Conservation (phyloP, 306 rosid genomes). For the Comarum palustre region DNA sequence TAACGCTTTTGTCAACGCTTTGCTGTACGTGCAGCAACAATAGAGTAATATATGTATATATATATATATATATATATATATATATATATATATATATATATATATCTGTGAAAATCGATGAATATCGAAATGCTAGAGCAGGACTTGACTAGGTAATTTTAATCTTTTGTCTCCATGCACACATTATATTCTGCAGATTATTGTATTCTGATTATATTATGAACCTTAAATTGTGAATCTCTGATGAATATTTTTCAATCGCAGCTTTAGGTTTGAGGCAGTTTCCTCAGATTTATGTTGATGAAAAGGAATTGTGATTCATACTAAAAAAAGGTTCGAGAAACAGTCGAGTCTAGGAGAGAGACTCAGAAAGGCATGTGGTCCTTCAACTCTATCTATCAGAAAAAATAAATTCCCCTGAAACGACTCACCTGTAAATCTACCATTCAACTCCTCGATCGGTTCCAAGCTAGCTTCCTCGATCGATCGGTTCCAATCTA, state of each 20-base stretch:
- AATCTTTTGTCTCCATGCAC: neutral
- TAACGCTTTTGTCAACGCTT: neutral
- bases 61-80: too few species aligned
- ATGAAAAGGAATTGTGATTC: neutral
- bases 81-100: neutral
- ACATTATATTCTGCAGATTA: too few species aligned
- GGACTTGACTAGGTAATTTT: neutral
- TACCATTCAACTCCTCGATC: constrained; percentile 15
- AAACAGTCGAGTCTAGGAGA: neutral
- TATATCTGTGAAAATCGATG: neutral
- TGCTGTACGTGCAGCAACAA: neutral
- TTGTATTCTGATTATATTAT: neutral
- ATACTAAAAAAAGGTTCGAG: neutral
- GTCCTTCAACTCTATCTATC: neutral
- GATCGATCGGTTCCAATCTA: neutral
- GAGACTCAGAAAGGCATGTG: neutral
- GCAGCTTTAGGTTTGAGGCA: neutral
- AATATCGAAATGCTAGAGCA: neutral
- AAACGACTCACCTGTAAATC: neutral
- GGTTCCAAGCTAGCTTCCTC: neutral
- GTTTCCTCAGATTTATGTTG: neutral
- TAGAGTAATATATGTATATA: neutral
- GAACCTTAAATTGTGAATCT: constrained; percentile 1
- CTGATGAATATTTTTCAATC: neutral
- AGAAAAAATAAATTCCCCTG: too few species aligned